Percentiles rank a stretch among this genome's conserved stretches.
These are phyloP conservation scores for Chaetomiaceae sp. DNA, from an alignment of 2,329 filamentous ascomycete species.

Conservation along the genomic window DNA sequence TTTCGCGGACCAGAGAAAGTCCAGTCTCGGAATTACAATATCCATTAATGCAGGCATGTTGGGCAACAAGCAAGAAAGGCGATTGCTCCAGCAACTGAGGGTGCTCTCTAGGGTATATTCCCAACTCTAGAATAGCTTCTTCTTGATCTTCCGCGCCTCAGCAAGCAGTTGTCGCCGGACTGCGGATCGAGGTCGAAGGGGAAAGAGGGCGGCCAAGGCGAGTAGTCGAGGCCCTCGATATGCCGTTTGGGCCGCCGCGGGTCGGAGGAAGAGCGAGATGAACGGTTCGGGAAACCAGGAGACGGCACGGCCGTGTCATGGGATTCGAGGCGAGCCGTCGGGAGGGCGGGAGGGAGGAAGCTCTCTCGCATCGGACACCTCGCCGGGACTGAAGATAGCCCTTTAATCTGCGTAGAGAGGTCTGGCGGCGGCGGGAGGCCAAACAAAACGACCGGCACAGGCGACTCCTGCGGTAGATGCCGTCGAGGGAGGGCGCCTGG, in stretches of 20 bases:
- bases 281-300: slow-evolving; percentile 13
- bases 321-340: slow-evolving; percentile 2
- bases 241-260: slow-evolving; percentile 10
- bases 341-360: slow-evolving; percentile 5
- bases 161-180: not conserved
- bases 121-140: not conserved
- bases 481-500: slow-evolving; percentile 14
- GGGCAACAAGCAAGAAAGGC: slow-evolving; percentile 1
- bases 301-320: slow-evolving; percentile 22
- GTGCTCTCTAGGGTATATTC: not conserved
- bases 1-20: slow-evolving; percentile 40
- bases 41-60: slow-evolving; percentile 26
- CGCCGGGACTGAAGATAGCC: not conserved
- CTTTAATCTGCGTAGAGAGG: not conserved
- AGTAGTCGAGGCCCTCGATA: not conserved
- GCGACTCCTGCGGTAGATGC: slow-evolving; percentile 14
- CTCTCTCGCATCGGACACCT: slow-evolving; percentile 10
- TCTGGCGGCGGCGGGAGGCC: slow-evolving; percentile 7
- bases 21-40: slow-evolving; percentile 28
- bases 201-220: not conserved
- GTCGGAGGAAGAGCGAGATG: slow-evolving; percentile 15
- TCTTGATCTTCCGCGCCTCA: not conserved
- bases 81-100: not conserved
- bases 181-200: not conserved
- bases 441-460: slow-evolving; percentile 25